Evolutionary conservation across 1,284 basidiomycete genomes (phyloP).

Genomic region (Trametes sp.): DNA sequence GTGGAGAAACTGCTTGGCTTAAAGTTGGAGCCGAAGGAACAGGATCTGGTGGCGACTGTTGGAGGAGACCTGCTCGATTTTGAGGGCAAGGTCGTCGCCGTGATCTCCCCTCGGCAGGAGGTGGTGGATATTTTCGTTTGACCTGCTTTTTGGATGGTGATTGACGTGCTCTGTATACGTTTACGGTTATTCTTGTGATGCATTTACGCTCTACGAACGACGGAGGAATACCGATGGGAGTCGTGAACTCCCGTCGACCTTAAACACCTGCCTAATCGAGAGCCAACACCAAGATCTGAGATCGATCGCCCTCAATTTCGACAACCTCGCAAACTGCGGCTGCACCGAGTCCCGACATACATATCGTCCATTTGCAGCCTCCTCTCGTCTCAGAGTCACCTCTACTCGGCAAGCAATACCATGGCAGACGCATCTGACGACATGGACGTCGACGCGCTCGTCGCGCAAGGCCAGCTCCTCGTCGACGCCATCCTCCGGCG

Average conservation of each 20-base stretch:
- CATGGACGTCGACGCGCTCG: constrained; percentile 53
- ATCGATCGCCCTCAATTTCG: constrained; percentile 18
- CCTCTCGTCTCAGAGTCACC: constrained; percentile 2
- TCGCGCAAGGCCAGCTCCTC: constrained; percentile 61
- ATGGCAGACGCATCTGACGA: constrained; percentile 28
- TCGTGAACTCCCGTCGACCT: too few relatives aligned
- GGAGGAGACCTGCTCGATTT: constrained; percentile 66
- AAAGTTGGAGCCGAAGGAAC: constrained; percentile 28
- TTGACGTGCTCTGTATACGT: background rate
- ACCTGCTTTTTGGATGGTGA: background rate
- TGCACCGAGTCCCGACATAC: too few relatives aligned
- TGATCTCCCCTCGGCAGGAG: constrained; percentile 57
- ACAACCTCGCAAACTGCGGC: background rate
- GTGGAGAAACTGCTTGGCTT: constrained; percentile 60
- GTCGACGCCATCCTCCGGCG: constrained; percentile 64
- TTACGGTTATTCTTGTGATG: too few relatives aligned
- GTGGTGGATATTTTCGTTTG: constrained; percentile 47
- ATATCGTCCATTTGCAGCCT: too few relatives aligned
- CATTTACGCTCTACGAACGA: too few relatives aligned
- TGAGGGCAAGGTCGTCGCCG: constrained; percentile 62
- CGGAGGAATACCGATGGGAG: too few relatives aligned
- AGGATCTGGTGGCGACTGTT: constrained; percentile 73
- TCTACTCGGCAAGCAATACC: background rate
- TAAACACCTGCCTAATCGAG: constrained; percentile 15
- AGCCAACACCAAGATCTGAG: constrained; percentile 13